Conservation (phyloP, 352 stramenopile species). For the Pythium grandisporangium region DNA sequence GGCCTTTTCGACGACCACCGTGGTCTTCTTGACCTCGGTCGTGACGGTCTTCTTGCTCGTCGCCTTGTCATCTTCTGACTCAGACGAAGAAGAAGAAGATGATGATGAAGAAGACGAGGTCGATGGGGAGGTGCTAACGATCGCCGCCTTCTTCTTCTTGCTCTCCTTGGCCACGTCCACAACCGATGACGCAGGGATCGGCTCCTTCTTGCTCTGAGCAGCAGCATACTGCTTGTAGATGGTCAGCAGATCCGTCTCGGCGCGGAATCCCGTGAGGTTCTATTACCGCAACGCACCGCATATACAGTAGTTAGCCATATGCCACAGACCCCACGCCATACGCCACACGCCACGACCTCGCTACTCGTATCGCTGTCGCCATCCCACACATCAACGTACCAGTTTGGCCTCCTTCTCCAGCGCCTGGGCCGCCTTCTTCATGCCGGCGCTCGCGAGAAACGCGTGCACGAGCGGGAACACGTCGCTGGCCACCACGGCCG, state of each 20-base stretch:
- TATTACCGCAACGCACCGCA: too few relatives aligned
- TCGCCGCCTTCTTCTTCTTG: constrained; percentile 30
- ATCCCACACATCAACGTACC: constrained; percentile 16
- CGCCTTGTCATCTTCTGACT: constrained; percentile 7
- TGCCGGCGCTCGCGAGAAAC: constrained; percentile 47
- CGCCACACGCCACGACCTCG: constrained; percentile 2
- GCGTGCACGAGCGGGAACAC: constrained; percentile 67
- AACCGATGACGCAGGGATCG: constrained; percentile 39
- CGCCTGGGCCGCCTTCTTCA: constrained; percentile 59
- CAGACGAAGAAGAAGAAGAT: constrained; percentile 23
- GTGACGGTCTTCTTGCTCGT: constrained; percentile 7
- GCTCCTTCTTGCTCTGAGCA: constrained; percentile 48
- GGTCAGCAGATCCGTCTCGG: constrained; percentile 56
- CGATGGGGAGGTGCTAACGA: constrained; percentile 22
- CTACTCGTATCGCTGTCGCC: background rate
- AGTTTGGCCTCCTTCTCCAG: constrained; percentile 71
- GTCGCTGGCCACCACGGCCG: constrained; percentile 51
- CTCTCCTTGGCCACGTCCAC: constrained; percentile 51
- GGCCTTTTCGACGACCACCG: constrained; percentile 24
- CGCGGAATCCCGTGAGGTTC: constrained; percentile 39
- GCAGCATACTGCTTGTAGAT: constrained; percentile 68
- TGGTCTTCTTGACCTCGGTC: constrained; percentile 24
- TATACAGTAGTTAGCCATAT: too few relatives aligned
- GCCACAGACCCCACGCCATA: background rate
- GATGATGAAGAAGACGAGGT: constrained; percentile 29